Evolutionary conservation across 2,329 filamentous ascomycete species (phyloP).

Genomic region (Triangularia verruculosa): DNA sequence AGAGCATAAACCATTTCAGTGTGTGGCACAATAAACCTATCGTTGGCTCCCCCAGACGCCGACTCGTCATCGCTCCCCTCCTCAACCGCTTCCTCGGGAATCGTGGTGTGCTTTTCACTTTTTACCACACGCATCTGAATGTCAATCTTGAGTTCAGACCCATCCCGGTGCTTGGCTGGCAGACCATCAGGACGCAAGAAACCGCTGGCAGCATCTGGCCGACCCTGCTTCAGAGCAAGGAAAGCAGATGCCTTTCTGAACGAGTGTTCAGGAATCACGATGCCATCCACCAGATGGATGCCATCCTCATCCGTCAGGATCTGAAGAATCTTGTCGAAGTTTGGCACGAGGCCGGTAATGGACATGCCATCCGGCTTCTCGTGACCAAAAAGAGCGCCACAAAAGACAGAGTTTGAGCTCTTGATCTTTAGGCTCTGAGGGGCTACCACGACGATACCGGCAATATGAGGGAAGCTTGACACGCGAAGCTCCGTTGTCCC

Average conservation of each 20-base stretch:
- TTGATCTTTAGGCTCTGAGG: slow-evolving; percentile 74
- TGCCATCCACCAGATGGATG: slow-evolving; percentile 81
- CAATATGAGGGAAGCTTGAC: slow-evolving; percentile 95
- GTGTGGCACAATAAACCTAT: slow-evolving; percentile 48
- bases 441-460: slow-evolving; percentile 91
- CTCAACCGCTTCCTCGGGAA: slow-evolving; percentile 62
- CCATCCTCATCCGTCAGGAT: slow-evolving; percentile 85
- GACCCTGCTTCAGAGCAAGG: slow-evolving; percentile 78
- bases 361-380: slow-evolving; percentile 76
- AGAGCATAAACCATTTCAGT: slow-evolving; percentile 88
- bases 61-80: slow-evolving; percentile 59
- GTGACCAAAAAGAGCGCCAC: slow-evolving; percentile 85
- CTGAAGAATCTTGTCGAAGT: slow-evolving; percentile 79
- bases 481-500: slow-evolving; percentile 72
- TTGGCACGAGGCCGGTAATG: slow-evolving; percentile 78
- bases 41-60: slow-evolving; percentile 38
- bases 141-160: slow-evolving; percentile 88
- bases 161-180: slow-evolving; percentile 82
- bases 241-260: slow-evolving; percentile 87
- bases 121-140: slow-evolving; percentile 95
- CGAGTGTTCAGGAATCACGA: slow-evolving; percentile 93
- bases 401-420: slow-evolving; percentile 94
- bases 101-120: slow-evolving; percentile 67
- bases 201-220: slow-evolving; percentile 70
- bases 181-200: slow-evolving; percentile 84